Evolutionary conservation across 495 filamentous ascomycete species (phyloP).

Genomic region (Penicillium argentinense): DNA sequence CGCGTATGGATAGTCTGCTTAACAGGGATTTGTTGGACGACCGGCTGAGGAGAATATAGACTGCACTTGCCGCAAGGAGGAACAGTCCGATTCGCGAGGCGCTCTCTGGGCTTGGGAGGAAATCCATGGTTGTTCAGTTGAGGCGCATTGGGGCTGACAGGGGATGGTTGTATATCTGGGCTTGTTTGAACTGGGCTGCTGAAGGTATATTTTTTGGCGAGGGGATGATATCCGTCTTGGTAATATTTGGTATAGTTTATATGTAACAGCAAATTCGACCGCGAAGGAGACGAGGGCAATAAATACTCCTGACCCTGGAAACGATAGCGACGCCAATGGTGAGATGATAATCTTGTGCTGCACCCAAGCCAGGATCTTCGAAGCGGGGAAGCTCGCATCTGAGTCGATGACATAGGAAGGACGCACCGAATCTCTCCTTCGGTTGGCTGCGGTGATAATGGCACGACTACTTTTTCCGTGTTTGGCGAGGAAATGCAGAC

Average conservation of each 20-base stretch:
- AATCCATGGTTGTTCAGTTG: constrained; percentile 12
- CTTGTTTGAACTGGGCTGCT: background rate
- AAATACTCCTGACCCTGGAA: background rate
- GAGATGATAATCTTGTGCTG: constrained; percentile 5
- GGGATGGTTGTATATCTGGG: background rate
- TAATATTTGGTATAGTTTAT: too few species aligned
- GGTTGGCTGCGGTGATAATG: constrained; percentile 6
- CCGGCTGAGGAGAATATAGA: constrained; percentile 17
- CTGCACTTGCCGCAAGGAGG: constrained; percentile 22
- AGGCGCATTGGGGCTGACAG: constrained; percentile 11
- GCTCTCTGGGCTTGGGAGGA: constrained; percentile 11
- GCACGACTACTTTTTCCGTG: constrained; percentile 24
- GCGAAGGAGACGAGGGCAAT: too few species aligned
- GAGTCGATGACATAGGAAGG: constrained; percentile 1
- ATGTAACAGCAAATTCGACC: too few species aligned
- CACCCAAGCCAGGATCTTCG: constrained; percentile 7
- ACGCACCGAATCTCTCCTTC: constrained; percentile 23
- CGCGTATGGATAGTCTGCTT: constrained; percentile 23
- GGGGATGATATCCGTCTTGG: too few species aligned
- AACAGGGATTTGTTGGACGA: constrained; percentile 10
- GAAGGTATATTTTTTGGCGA: background rate
- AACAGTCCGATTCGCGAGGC: constrained; percentile 26
- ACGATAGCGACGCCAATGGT: background rate
- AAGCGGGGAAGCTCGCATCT: constrained; percentile 22
- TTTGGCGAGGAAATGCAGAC: constrained; percentile 29